phyloP scores from a whole-genome alignment of 2,329 filamentous ascomycete species.

The Claviceps capensis region DNA sequence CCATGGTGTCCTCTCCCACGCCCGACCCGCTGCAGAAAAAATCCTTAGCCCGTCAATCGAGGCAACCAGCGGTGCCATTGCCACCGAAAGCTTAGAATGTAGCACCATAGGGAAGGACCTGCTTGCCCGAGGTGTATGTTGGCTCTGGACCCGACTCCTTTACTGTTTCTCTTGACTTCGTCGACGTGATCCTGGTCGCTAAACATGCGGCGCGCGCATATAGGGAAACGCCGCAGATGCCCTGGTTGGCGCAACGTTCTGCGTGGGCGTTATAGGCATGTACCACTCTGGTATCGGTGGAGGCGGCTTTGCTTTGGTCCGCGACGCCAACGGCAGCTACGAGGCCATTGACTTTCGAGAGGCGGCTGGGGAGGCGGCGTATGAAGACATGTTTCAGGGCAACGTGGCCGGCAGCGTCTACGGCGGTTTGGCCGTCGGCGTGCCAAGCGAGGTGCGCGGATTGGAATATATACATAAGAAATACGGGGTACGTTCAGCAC shows the following conservation, averaged over 20 bases:
- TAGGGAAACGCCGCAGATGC: slow-evolving; percentile 67
- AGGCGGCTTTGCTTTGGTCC: slow-evolving; percentile 79
- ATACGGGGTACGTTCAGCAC: slow-evolving; percentile 39
- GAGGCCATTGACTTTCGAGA: slow-evolving; percentile 87
- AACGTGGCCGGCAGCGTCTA: slow-evolving; percentile 52
- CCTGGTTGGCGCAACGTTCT: slow-evolving; percentile 59
- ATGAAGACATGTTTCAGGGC: slow-evolving; percentile 71
- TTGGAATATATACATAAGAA: slow-evolving; percentile 64
- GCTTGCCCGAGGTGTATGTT: slow-evolving; percentile 35
- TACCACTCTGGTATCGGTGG: slow-evolving; percentile 77
- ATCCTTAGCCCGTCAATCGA: slow-evolving; percentile 10
- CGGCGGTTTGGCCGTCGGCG: slow-evolving; percentile 58
- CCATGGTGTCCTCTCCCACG: slow-evolving; percentile 4
- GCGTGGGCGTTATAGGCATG: slow-evolving; percentile 62
- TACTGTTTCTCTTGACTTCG: too few species aligned
- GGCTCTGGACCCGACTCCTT: neutral
- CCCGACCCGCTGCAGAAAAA: slow-evolving; percentile 9
- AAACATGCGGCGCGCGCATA: too few species aligned
- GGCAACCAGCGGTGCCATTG: slow-evolving; percentile 45
- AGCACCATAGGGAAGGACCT: slow-evolving; percentile 54
- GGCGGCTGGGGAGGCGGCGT: slow-evolving; percentile 68
- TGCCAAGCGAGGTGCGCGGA: slow-evolving; percentile 66
- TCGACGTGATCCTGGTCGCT: too few species aligned
- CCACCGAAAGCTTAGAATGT: slow-evolving; percentile 56
- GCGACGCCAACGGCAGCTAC: slow-evolving; percentile 58